Evolutionary conservation across 805 yeast species (phyloP), one percentile per base, ranked within the genome.

Genomic region (Spathaspora hagerdaliae): DNA sequence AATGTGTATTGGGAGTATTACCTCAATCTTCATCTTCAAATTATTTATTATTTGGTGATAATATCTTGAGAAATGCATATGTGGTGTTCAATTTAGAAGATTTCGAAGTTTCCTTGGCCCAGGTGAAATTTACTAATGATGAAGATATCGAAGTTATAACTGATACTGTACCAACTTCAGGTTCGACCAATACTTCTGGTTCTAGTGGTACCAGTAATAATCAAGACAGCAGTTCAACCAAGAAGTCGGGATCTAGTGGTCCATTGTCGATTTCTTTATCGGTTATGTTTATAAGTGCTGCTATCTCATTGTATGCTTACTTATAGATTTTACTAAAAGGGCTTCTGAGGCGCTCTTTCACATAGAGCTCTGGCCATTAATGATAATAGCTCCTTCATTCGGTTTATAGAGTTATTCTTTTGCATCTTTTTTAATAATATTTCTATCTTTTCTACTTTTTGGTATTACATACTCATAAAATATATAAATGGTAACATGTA

Each of bases 1-100:
- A 29, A 26, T 68, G 73, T 50, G 51, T 49, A 41, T 56, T 67
- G 47, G 67, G 69, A 5, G 51, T 65, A 19, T 43, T 61, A 29
- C 52, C 48, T 11, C 64, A 59, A 44, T 27, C 40, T 38, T 24
- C 52, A 10, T 26, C 41, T 14, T 38, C 38, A 29, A n/a, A 43
- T 11, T 46, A 46, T 19, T 39, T 46, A 44, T 35, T 82, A 44
- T 67, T 86, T 33, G 94, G 94, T 9, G 90, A 83, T 57, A 74
- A 77, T 39, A 77, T 85, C 57, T 63, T 86, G 51, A 71, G 87
- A 44, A 73, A 77, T 46, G 82, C 83, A 2, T 85, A 83, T 59
- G 72, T 81, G 27, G 87, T 82, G 12, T 82, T 76, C 60, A 85
- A 85, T 60, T 63, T 82, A 42, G 87, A 81, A 31, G 75, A 75